phyloP scores from a whole-genome alignment of 306 rosid species.

The Cajanus cajan region DNA sequence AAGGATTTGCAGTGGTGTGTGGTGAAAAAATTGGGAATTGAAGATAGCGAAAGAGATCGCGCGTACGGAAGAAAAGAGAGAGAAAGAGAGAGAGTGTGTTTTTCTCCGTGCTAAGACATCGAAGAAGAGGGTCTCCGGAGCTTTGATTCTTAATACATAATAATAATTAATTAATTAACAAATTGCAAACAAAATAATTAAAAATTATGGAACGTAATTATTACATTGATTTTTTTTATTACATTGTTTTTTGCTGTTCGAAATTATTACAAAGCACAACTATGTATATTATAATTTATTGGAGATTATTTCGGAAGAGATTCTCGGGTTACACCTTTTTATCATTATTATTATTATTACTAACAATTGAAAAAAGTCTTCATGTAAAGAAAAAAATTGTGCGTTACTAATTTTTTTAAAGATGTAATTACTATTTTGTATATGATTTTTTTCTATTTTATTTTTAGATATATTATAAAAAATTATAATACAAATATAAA shows the following conservation, averaged over 20 bases:
- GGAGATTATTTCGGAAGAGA: conserved; percentile 1
- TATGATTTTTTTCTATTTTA: too few relatives aligned
- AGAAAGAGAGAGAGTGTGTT: background rate
- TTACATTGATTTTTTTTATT: conserved; percentile 18
- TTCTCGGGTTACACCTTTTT: background rate
- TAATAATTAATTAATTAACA: background rate
- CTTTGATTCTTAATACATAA: conserved; percentile 43
- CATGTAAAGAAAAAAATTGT: too few relatives aligned
- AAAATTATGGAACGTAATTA: conserved; percentile 15
- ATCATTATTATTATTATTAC: background rate
- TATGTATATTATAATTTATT: background rate
- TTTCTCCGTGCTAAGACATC: conserved; percentile 31
- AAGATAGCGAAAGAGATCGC: conserved; percentile 54
- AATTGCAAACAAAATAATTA: background rate
- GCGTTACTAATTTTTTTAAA: too few relatives aligned
- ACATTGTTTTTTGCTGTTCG: background rate
- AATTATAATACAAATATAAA: too few relatives aligned
- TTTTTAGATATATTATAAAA: too few relatives aligned
- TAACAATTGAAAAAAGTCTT: too few relatives aligned
- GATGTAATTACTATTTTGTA: too few relatives aligned
- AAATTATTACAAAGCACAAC: conserved; percentile 7
- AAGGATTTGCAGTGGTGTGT: conserved; percentile 40
- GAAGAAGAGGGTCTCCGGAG: conserved; percentile 29
- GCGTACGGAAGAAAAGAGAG: conserved; percentile 31
- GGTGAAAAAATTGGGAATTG: conserved; percentile 38